phyloP scores from a whole-genome alignment of 2,329 filamentous ascomycete genomes.

The Colletotrichum spinosum region DNA sequence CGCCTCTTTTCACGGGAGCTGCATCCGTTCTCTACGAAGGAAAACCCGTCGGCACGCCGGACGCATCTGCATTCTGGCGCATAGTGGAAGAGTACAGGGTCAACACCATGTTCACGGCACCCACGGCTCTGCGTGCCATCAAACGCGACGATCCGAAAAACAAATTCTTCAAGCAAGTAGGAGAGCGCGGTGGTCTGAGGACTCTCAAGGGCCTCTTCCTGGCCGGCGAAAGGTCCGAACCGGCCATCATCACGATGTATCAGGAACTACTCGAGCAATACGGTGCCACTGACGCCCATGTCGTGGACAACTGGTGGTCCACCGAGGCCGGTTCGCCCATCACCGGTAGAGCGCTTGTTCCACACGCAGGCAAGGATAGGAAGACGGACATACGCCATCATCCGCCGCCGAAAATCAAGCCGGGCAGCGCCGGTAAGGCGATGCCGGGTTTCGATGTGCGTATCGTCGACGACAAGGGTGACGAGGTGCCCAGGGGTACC shows the following conservation, averaged over 20 bases:
- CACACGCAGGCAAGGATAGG: slow-evolving; percentile 69
- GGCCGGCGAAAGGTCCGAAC: slow-evolving; percentile 90
- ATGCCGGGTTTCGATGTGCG: slow-evolving; percentile 93
- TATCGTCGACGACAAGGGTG: slow-evolving; percentile 83
- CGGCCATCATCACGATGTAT: slow-evolving; percentile 85
- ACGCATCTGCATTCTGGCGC: slow-evolving; percentile 90
- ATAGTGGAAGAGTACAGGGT: slow-evolving; percentile 88
- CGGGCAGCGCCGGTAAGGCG: slow-evolving; percentile 89
- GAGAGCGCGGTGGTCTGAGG: slow-evolving; percentile 76
- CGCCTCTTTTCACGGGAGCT: slow-evolving; percentile 84
- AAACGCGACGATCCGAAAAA: slow-evolving; percentile 86
- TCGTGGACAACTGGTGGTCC: slow-evolving; percentile 73
- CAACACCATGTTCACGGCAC: slow-evolving; percentile 86
- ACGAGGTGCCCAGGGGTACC: slow-evolving; percentile 74
- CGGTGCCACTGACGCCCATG: slow-evolving; percentile 70
- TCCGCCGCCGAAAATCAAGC: slow-evolving; percentile 71
- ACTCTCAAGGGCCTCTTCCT: slow-evolving; percentile 82
- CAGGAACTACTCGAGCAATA: slow-evolving; percentile 77
- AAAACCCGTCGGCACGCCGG: slow-evolving; percentile 91
- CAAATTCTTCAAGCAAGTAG: slow-evolving; percentile 70
- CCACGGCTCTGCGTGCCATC: slow-evolving; percentile 88
- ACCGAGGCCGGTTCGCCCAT: slow-evolving; percentile 70
- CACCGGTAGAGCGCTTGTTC: slow-evolving; percentile 65
- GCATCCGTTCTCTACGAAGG: slow-evolving; percentile 92
- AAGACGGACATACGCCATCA: slow-evolving; percentile 53